Evolutionary conservation across 2,329 filamentous ascomycete genomes (phyloP).

Genomic region (Trichoderma atroviride): DNA sequence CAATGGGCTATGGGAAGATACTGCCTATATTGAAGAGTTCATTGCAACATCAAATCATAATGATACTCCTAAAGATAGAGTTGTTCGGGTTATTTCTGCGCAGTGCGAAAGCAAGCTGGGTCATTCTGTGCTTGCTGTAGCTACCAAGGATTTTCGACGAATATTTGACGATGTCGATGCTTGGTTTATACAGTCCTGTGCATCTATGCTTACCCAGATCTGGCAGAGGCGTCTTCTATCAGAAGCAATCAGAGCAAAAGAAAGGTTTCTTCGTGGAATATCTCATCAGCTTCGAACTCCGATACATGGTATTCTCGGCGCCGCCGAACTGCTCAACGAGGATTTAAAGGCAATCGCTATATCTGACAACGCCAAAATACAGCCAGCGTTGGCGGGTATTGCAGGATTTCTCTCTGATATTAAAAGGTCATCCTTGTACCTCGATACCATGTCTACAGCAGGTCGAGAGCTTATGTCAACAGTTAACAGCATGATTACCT

Average conservation of each 20-base stretch:
- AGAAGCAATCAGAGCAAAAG: slow-evolving; percentile 11
- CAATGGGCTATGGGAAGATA: background rate
- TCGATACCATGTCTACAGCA: background rate
- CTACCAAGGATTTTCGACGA: background rate
- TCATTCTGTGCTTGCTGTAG: background rate
- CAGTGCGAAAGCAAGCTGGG: background rate
- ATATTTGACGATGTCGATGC: slow-evolving; percentile 8
- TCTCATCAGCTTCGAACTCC: slow-evolving; percentile 14
- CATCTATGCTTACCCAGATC: slow-evolving; percentile 2
- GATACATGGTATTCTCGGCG: slow-evolving; percentile 1
- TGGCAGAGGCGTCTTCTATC: background rate
- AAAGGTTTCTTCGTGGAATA: slow-evolving; percentile 9
- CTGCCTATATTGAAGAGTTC: background rate
- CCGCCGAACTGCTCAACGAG: background rate
- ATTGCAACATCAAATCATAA: background rate
- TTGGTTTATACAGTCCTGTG: slow-evolving; percentile 9
- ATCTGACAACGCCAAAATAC: background rate
- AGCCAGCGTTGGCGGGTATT: too few relatives aligned
- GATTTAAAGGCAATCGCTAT: background rate
- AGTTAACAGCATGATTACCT: slow-evolving; percentile 11
- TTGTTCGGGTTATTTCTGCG: background rate
- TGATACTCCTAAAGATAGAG: background rate
- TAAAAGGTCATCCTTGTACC: background rate
- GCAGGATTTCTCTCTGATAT: background rate
- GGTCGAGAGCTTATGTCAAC: slow-evolving; percentile 11